phyloP scores from a whole-genome alignment of 2,329 filamentous ascomycete species.

The Botrytis aclada region DNA sequence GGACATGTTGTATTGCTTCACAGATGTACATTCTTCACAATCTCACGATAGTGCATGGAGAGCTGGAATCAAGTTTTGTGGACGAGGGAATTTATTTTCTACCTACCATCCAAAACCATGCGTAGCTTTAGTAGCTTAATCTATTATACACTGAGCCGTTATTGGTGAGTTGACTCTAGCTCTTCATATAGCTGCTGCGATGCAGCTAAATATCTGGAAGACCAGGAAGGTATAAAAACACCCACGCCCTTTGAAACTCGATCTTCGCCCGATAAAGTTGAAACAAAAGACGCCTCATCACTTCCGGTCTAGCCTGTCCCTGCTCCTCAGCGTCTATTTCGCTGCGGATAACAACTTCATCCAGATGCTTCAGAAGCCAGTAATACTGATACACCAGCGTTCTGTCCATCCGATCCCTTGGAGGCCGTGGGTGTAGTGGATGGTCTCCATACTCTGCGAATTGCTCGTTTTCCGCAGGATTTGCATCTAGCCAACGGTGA shows the following conservation, averaged over 20 bases:
- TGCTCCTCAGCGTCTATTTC: too few species aligned
- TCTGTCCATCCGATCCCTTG: too few species aligned
- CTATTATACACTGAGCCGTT: background rate
- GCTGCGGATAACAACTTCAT: rapidly evolving
- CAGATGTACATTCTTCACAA: background rate
- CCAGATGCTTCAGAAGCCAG: rapidly evolving
- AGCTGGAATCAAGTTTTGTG: background rate
- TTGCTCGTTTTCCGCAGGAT: too few species aligned
- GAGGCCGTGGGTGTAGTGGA: too few species aligned
- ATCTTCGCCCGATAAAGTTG: background rate
- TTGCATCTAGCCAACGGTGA: too few species aligned
- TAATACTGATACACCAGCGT: too few species aligned
- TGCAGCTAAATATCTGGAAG: background rate
- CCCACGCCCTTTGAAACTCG: background rate
- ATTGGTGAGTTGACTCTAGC: background rate
- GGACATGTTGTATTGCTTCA: rapidly evolving
- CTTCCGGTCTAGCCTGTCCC: too few species aligned
- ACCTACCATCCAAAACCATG: background rate
- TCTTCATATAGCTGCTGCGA: background rate
- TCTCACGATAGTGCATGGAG: background rate
- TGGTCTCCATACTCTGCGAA: too few species aligned
- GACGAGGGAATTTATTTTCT: background rate
- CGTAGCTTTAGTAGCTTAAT: background rate
- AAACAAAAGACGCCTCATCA: background rate
- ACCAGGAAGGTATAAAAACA: rapidly evolving